Percentiles rank a stretch among this genome's conserved stretches.
Conservation (phyloP, 148 eudicot species). For the Spergularia marina region DNA sequence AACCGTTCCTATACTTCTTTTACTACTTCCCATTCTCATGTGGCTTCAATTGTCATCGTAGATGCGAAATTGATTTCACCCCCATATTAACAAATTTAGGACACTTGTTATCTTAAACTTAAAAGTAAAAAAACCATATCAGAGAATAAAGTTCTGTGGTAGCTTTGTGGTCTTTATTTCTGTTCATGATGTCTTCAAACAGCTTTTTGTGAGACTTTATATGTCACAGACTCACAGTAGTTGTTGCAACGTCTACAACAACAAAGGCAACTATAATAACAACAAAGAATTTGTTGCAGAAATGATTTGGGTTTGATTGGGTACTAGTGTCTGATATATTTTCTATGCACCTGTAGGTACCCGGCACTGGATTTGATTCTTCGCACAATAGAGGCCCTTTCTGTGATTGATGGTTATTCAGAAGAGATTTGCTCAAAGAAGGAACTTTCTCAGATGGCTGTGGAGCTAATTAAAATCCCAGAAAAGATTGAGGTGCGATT, state of each 20-base stretch:
- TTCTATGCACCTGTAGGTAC: conserved; percentile 48
- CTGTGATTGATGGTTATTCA: conserved; percentile 66
- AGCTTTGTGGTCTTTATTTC: background rate
- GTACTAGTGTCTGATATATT: conserved; percentile 2
- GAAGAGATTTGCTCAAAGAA: conserved; percentile 52
- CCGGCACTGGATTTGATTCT: conserved; percentile 70
- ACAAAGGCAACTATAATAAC: too few relatives aligned
- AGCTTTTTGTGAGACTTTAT: background rate
- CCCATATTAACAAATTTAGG: background rate
- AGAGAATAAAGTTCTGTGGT: background rate
- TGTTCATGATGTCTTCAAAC: background rate
- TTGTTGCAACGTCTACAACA: background rate
- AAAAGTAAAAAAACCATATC: background rate
- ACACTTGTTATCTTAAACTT: background rate
- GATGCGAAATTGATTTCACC: background rate
- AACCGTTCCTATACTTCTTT: background rate
- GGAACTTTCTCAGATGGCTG: conserved; percentile 63
- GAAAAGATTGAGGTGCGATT: conserved; percentile 77
- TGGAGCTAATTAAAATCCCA: conserved; percentile 65
- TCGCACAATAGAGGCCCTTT: conserved; percentile 79
- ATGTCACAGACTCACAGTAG: background rate
- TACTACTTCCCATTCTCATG: background rate
- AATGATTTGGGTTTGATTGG: background rate
- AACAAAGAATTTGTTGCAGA: too few relatives aligned
- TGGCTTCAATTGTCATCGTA: background rate